Conservation (phyloP, 371 early-diverging fungal genomes). For the Rhizopus delemar region DNA sequence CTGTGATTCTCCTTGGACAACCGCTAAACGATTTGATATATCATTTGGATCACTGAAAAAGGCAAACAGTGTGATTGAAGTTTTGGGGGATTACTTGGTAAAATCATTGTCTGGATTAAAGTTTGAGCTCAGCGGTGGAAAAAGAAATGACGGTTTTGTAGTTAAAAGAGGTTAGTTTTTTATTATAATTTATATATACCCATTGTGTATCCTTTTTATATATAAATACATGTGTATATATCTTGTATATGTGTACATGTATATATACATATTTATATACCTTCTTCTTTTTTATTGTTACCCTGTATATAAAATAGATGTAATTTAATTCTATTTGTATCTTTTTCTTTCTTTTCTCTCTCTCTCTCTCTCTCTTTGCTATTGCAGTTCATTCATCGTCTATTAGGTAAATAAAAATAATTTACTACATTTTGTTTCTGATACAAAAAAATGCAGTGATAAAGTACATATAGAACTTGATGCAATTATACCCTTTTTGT, state of each 20-base stretch:
- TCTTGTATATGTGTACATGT: neutral
- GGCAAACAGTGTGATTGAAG: constrained; percentile 32
- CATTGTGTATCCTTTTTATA: neutral
- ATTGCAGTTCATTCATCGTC: constrained; percentile 2
- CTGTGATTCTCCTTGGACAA: constrained; percentile 28
- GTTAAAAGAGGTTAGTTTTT: constrained; percentile 53
- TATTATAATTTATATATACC: constrained; percentile 7
- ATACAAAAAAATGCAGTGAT: neutral
- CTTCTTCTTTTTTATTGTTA: constrained; percentile 6
- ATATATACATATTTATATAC: neutral
- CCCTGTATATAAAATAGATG: constrained; percentile 11
- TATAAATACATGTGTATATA: neutral
- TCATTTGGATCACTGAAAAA: constrained; percentile 30
- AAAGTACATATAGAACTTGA: neutral
- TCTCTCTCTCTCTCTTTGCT: constrained; percentile 1
- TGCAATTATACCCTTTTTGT: neutral
- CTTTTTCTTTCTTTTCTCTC: constrained; percentile 3
- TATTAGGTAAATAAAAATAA: constrained; percentile 4
- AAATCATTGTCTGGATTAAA: constrained; percentile 52
- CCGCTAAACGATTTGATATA: constrained; percentile 20
- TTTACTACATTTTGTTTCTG: neutral
- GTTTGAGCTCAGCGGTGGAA: constrained; percentile 37
- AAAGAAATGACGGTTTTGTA: constrained; percentile 41
- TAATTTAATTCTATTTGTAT: neutral
- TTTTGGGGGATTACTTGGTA: constrained; percentile 50